phyloP scores from a whole-genome alignment of 495 filamentous ascomycete genomes.

The Thermothielavioides terrestris region DNA sequence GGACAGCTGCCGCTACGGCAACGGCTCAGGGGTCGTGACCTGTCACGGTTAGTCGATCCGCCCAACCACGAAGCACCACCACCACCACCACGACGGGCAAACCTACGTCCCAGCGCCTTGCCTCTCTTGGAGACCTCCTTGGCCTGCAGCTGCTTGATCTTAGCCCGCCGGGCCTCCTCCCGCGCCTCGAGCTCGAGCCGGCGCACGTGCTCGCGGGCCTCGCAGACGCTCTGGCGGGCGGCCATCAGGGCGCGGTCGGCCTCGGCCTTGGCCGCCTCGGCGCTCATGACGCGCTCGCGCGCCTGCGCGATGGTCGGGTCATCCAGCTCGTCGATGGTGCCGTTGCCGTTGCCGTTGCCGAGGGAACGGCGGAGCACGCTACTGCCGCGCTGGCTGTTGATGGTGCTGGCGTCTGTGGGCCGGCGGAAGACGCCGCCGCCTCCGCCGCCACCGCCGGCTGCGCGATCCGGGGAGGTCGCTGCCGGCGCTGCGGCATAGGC shows the following conservation, averaged over 20 bases:
- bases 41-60: background rate
- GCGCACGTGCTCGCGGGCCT: slow-evolving; percentile 55
- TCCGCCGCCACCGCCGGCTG: background rate
- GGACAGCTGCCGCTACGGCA: too few relatives aligned
- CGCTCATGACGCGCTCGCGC: slow-evolving; percentile 47
- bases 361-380: slow-evolving; percentile 36
- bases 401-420: slow-evolving; percentile 16
- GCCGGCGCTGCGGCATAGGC: slow-evolving; percentile 22
- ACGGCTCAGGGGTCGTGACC: background rate
- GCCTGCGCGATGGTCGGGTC: slow-evolving; percentile 49
- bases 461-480: slow-evolving; percentile 15
- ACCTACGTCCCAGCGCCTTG: slow-evolving; percentile 57
- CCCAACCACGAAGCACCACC: background rate
- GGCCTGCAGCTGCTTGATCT: slow-evolving; percentile 59
- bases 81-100: background rate
- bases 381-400: background rate
- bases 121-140: slow-evolving; percentile 54
- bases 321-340: slow-evolving; percentile 46
- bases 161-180: slow-evolving; percentile 50
- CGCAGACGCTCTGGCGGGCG: slow-evolving; percentile 47
- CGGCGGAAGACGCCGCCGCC: slow-evolving; percentile 11
- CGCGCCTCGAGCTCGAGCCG: slow-evolving; percentile 53
- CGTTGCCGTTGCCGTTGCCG: slow-evolving; percentile 30
- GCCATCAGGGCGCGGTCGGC: slow-evolving; percentile 53
- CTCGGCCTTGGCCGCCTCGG: slow-evolving; percentile 52